These are phyloP conservation scores for Fraxinus greggii DNA, from an alignment of 305 asterid genomes.

Conservation along the genomic window DNA sequence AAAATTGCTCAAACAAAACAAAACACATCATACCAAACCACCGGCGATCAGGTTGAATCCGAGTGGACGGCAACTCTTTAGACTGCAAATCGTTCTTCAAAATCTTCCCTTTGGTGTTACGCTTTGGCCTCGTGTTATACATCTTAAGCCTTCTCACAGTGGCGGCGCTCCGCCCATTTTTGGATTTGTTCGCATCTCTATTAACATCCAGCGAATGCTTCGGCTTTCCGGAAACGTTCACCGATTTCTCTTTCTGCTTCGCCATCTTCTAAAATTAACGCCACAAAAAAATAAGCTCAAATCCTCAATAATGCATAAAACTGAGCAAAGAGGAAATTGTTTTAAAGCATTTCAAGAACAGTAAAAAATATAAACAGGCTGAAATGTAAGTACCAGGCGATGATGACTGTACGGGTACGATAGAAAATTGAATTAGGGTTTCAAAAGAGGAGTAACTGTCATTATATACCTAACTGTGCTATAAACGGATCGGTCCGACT, in stretches of 20 bases:
- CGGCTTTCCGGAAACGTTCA: constrained; percentile 86
- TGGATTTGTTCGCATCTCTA: constrained; percentile 39
- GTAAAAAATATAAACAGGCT: not conserved
- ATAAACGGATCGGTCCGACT: not conserved
- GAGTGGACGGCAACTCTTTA: constrained; percentile 70
- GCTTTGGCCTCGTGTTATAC: constrained; percentile 72
- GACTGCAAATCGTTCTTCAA: constrained; percentile 77
- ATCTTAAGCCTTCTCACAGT: constrained; percentile 92
- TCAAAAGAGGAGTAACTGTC: not conserved
- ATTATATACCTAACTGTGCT: not conserved
- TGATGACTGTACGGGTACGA: not conserved
- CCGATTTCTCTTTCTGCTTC: constrained; percentile 73
- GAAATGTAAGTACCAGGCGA: not conserved
- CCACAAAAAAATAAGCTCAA: not conserved
- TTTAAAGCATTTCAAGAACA: not conserved
- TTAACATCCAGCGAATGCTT: constrained; percentile 83
- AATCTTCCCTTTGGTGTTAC: constrained; percentile 55
- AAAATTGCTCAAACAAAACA: not conserved
- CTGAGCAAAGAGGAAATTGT: not conserved
- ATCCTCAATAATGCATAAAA: not conserved
- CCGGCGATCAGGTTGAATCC: constrained; percentile 84
- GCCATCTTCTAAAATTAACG: constrained; percentile 37
- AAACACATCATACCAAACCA: constrained; percentile 67
- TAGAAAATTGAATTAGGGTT: not conserved
- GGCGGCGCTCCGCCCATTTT: constrained; percentile 69